phyloP scores from a whole-genome alignment of 768 basidiomycete genomes.

The Leccinellum rugosiceps region DNA sequence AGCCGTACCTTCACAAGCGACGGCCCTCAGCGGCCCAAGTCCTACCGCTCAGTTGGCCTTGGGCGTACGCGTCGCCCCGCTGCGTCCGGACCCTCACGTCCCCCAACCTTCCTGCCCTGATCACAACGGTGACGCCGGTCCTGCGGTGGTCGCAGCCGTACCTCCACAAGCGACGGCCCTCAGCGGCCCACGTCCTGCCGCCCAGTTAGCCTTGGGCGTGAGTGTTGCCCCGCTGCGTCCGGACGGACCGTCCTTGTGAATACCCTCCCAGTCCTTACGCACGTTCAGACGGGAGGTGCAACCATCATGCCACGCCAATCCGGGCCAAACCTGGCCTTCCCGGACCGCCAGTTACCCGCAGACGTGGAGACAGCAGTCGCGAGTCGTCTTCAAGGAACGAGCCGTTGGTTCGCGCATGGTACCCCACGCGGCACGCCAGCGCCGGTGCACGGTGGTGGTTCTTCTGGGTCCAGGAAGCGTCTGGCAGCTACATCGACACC shows the following conservation, averaged over 20 bases:
- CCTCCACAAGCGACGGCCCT: background rate
- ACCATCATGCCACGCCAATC: background rate
- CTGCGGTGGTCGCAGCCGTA: background rate
- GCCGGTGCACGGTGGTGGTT: background rate
- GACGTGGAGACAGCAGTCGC: too few relatives aligned
- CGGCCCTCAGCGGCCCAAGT: background rate
- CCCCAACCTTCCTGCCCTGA: too few relatives aligned
- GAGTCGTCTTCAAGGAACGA: background rate
- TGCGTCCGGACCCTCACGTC: too few relatives aligned
- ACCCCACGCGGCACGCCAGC: too few relatives aligned
- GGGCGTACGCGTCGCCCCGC: background rate
- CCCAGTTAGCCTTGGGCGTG: background rate
- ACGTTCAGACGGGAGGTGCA: background rate
- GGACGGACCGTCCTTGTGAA: background rate
- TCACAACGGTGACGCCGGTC: too few relatives aligned
- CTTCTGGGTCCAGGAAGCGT: background rate
- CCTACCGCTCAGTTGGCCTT: background rate
- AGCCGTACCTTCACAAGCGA: background rate
- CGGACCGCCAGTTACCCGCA: background rate
- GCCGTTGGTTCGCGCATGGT: too few relatives aligned
- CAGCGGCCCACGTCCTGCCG: background rate
- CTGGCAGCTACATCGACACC: background rate
- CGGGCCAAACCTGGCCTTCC: background rate
- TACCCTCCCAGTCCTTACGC: background rate
- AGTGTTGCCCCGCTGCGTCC: background rate